Evolutionary conservation across 495 filamentous ascomycete species (phyloP), one percentile per base, ranked within the genome.

Genomic region (Hypoxylon lenormandii): DNA sequence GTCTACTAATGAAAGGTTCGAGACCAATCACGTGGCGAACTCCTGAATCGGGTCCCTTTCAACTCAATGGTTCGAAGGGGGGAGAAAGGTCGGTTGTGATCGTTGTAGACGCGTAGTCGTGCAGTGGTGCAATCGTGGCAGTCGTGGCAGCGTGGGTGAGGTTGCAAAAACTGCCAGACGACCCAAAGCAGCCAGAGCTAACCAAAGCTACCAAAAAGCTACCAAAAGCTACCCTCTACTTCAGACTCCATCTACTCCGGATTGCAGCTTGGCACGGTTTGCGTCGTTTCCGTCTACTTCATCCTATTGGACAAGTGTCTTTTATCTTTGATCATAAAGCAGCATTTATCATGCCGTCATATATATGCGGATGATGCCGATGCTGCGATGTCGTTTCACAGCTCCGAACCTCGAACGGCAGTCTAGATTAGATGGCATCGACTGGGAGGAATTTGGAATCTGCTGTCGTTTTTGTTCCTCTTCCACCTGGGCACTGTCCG

Each of bases 261-360:
- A 60, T 21, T 50, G 1, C 5, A 53, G 28, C 19, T 33, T 53
- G 18, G 59, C 38, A 53, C 38, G 13, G 23, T 38, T 43, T 33
- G 38, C 38, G 22, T 47, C 36, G 23, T 38, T 43, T 33, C 26
- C 38, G 22, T 47, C 36, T 43, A 23, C 26, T 13, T 8, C 16
- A 37, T 45, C 37, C 36, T n/a, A 62, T 62, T 53, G 49, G 38
- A 33, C 48, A 46, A 62, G 16, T 18, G 4, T 60, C 13, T 51
- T 62, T 28, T 21, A 4, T 46, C 22, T 23, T 33, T 49, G 15
- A 42, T 64, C 16, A 36, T 48, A 64, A 56, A 56, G 51, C 60
- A 64, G 51, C 60, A 64, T 42, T 46, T 56, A 26, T 8, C 22
- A 42, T 64, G 48, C 51, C 51, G 6, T 64, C 60, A 64, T 38